Evolutionary conservation across 2,329 filamentous ascomycete genomes (phyloP), one percentile per base, ranked within the genome.

Genomic region (Verticillium nubilum): DNA sequence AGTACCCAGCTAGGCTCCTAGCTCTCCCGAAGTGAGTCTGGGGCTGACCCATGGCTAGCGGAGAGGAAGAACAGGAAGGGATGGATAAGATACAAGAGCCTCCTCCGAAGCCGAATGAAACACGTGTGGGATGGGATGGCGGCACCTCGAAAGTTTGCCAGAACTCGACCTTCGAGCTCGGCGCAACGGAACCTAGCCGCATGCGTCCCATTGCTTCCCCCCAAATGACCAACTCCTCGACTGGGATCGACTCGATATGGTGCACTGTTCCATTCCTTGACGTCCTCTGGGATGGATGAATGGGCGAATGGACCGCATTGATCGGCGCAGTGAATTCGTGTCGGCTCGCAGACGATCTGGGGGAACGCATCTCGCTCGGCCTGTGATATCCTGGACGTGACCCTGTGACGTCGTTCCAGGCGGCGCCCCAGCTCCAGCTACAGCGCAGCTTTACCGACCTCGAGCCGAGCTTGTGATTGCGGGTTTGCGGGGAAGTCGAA

Each of bases 381-480:
- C 42, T 47, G 42, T 47, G 42, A 47, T 47, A 47, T 23, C 42
- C 42, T 10, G 19, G 42, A 47, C 42, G n/a, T 47, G 42, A 47
- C 42, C 42, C 42, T 6, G 42, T 47, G 42, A 47, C 42, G 42
- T 47, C 42, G 42, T 23, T 12, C n/a, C 19, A 47, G 19, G 42
- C 42, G n/a, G 42, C 42, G 42, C 42, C n/a, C 9, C 42, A 47
- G 35, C 17, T n/a, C 5, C 52, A n/a, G 53, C 29, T 52, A 23
- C 54, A 55, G 58, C 58, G 57, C 63, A 35, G 62, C 66, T 72
- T 79, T 78, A 71, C 79, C 79, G 80, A 82, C 72, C 62, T 69
- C 66, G 70, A 78, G 75, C 79, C 79, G 79, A 82, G 80, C 80
- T 82, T 82, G 80, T 82, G 80, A 83, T 78, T 77, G 42, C 42